Evolutionary conservation across 768 basidiomycete species (phyloP).

Genomic region (Suillus tomentosus): DNA sequence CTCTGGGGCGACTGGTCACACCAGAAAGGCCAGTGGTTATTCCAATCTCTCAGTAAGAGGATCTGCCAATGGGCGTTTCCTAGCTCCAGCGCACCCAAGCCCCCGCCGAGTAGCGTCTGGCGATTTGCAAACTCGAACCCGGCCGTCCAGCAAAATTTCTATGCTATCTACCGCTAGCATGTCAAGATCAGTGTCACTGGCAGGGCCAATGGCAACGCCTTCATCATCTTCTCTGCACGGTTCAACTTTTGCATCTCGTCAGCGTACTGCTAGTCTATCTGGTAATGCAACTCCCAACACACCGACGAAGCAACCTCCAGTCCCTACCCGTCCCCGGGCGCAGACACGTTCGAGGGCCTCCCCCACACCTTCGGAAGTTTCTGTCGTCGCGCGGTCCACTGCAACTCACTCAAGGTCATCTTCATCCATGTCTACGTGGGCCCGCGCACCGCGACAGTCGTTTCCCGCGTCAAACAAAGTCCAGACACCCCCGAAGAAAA

Average conservation of each 20-base stretch:
- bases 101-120: constrained; percentile 55
- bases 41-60: constrained; percentile 32
- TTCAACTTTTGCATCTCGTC: constrained; percentile 83
- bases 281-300: constrained; percentile 43
- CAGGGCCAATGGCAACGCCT: constrained; percentile 54
- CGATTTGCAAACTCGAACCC: constrained; percentile 43
- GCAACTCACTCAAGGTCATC: constrained; percentile 41
- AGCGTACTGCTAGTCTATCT: constrained; percentile 69
- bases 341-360: constrained; percentile 53
- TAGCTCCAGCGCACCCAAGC: constrained; percentile 46
- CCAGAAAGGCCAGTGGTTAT: constrained; percentile 31
- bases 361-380: constrained; percentile 64
- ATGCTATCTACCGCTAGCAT: constrained; percentile 43
- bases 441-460: constrained; percentile 67
- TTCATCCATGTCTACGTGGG: constrained; percentile 61
- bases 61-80: constrained; percentile 42
- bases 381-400: constrained; percentile 49
- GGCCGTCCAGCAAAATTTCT: constrained; percentile 63
- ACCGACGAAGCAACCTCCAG: constrained; percentile 34
- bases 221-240: constrained; percentile 44
- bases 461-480: constrained; percentile 45
- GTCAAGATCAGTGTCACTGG: constrained; percentile 60
- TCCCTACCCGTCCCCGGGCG: constrained; percentile 39
- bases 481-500: constrained; percentile 50
- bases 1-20: constrained; percentile 20